Conservation (phyloP, 805 yeast species). For the Yamadazyma tumulicola region DNA sequence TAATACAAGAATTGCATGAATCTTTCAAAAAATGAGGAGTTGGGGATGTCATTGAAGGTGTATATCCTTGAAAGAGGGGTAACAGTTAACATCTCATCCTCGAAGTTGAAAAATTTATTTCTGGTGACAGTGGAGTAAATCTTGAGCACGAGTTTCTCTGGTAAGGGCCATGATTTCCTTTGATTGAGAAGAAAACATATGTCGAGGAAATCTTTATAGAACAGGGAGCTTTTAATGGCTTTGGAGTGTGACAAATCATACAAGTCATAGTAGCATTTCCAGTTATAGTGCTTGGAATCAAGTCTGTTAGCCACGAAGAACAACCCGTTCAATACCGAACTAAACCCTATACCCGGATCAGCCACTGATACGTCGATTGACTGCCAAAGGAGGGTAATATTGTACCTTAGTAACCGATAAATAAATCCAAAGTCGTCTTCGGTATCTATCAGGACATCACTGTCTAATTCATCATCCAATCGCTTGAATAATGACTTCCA, state of each 20-base stretch:
- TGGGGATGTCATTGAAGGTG: conserved; percentile 26
- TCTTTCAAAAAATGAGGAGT: conserved; percentile 28
- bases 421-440: conserved; percentile 8
- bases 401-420: conserved; percentile 4
- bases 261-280: conserved; percentile 24
- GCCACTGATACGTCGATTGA: conserved; percentile 1
- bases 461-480: conserved; percentile 2
- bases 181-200: conserved; percentile 22
- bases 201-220: conserved; percentile 19
- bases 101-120: conserved; percentile 34
- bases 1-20: conserved; percentile 34
- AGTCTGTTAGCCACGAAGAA: conserved; percentile 8
- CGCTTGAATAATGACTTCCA: conserved; percentile 7
- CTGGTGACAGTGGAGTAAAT: conserved; percentile 28
- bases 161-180: conserved; percentile 13
- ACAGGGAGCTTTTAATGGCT: conserved; percentile 13
- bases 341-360: conserved; percentile 1
- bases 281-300: conserved; percentile 12
- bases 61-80: conserved; percentile 13
- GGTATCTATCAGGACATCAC: conserved; percentile 1
- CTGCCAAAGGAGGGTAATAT: conserved; percentile 8
- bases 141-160: conserved; percentile 27
- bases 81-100: conserved; percentile 29
- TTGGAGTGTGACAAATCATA: conserved; percentile 17
- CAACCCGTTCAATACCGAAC: conserved; percentile 6